These are phyloP conservation scores for Daldinia decipiens DNA, from an alignment of 495 filamentous ascomycete species.

Conservation along the genomic window DNA sequence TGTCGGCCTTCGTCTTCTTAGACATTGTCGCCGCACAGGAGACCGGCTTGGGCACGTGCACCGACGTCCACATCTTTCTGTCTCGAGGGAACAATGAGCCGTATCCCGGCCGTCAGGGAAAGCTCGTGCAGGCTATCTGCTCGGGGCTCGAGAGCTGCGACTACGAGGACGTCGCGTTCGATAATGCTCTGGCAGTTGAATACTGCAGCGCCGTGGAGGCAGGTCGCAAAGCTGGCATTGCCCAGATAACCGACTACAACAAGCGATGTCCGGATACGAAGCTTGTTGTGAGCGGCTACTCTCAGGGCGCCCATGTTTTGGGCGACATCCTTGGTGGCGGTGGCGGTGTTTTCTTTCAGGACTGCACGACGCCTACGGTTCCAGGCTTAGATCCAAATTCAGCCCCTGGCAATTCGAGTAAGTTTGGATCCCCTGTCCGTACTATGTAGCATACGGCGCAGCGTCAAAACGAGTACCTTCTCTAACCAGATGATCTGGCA, in stretches of 20 bases:
- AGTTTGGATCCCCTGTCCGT: conserved; percentile 17
- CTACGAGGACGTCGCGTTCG: conserved; percentile 46
- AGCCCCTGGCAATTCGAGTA: conserved; percentile 34
- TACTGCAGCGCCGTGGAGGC: conserved; percentile 43
- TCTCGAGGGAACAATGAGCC: conserved; percentile 46
- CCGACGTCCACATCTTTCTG: conserved; percentile 45
- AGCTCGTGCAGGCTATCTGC: conserved; percentile 38
- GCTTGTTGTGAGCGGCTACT: conserved; percentile 47
- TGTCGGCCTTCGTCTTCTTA: conserved; percentile 1
- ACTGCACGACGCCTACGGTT: conserved; percentile 16
- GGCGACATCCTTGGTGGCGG: conserved; percentile 39
- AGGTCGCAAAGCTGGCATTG: conserved; percentile 30
- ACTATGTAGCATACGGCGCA: not conserved
- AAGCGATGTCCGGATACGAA: conserved; percentile 41
- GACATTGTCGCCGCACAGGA: conserved; percentile 19
- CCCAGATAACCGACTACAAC: conserved; percentile 41
- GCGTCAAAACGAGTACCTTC: not conserved
- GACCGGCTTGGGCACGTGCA: conserved; percentile 31
- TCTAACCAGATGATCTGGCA: not conserved
- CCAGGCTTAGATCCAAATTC: conserved; percentile 24
- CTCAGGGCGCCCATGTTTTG: conserved; percentile 43
- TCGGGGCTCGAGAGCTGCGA: conserved; percentile 42
- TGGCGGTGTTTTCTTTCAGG: conserved; percentile 36
- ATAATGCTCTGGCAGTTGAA: conserved; percentile 25
- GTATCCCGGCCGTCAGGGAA: conserved; percentile 44